Evolutionary conservation across 768 basidiomycete species (phyloP).

Genomic region (Mycena albidolilacea): DNA sequence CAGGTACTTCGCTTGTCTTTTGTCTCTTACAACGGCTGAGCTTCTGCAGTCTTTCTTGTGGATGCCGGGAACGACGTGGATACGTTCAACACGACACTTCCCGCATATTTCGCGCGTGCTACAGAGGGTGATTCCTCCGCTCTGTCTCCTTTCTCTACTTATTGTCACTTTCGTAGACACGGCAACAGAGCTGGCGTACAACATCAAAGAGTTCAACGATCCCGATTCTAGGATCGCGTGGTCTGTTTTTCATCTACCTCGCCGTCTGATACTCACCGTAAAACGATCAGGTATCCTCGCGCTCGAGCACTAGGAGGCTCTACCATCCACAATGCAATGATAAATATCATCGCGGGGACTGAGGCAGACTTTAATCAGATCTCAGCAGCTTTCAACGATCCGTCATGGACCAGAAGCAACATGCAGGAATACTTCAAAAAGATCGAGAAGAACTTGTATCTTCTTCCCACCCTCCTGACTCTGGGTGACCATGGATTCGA

Average conservation of each 20-base stretch:
- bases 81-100: conserved; percentile 34
- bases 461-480: conserved; percentile 35
- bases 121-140: conserved; percentile 27
- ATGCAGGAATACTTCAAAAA: conserved; percentile 52
- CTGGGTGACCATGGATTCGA: conserved; percentile 47
- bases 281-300: conserved; percentile 31
- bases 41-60: conserved; percentile 31
- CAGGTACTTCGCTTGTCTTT: conserved; percentile 30
- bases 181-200: conserved; percentile 30
- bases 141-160: not conserved
- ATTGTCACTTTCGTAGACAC: conserved; percentile 12
- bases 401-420: conserved; percentile 48
- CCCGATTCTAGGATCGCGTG: conserved; percentile 34
- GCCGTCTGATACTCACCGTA: not conserved
- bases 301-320: conserved; percentile 34
- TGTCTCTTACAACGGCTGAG: not conserved
- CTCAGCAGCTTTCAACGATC: conserved; percentile 43
- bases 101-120: conserved; percentile 31
- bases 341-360: conserved; percentile 36
- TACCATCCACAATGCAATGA: conserved; percentile 39
- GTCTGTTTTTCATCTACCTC: conserved; percentile 5
- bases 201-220: conserved; percentile 33
- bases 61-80: conserved; percentile 33
- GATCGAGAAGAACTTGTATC: conserved; percentile 48
- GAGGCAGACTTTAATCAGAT: conserved; percentile 30